These are phyloP conservation scores for Golubevia pallescens DNA, from an alignment of 1,284 basidiomycete genomes.

Conservation along the genomic window DNA sequence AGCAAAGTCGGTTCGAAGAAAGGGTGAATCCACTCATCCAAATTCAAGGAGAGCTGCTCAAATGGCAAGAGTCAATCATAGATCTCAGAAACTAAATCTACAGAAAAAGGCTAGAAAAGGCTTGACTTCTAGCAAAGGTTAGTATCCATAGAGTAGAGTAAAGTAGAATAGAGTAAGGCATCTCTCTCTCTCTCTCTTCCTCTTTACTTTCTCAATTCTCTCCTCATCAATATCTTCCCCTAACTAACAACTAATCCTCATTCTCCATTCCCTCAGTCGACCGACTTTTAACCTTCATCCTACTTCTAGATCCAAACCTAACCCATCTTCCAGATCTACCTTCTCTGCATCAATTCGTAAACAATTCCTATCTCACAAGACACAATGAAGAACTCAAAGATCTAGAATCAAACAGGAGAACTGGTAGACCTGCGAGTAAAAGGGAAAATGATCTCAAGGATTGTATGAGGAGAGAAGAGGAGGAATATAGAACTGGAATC, in stretches of 20 bases:
- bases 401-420: constrained; percentile 33
- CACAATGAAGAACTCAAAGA: constrained; percentile 41
- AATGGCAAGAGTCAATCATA: constrained; percentile 37
- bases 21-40: constrained; percentile 54
- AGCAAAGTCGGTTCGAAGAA: constrained; percentile 50
- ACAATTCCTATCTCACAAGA: constrained; percentile 38
- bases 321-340: constrained; percentile 40
- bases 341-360: constrained; percentile 44
- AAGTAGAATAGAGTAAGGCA: no score
- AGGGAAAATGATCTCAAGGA: constrained; percentile 44
- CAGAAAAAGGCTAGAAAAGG: no score
- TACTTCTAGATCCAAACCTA: constrained; percentile 46
- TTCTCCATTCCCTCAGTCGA: constrained; percentile 25
- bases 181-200: no score
- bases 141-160: no score
- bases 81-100: constrained; percentile 33
- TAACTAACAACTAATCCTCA: no score
- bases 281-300: constrained; percentile 46
- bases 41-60: constrained; percentile 53
- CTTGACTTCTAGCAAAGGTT: no score
- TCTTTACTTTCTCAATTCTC: no score
- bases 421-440: constrained; percentile 42
- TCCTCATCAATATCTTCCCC: no score
- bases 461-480: constrained; percentile 27
- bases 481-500: constrained; percentile 51